A percentile compares a stretch with the other conserved stretches of the same genome.
Evolutionary conservation across 257 asterid genomes (phyloP).

Genomic region (Penstemon barbatus): DNA sequence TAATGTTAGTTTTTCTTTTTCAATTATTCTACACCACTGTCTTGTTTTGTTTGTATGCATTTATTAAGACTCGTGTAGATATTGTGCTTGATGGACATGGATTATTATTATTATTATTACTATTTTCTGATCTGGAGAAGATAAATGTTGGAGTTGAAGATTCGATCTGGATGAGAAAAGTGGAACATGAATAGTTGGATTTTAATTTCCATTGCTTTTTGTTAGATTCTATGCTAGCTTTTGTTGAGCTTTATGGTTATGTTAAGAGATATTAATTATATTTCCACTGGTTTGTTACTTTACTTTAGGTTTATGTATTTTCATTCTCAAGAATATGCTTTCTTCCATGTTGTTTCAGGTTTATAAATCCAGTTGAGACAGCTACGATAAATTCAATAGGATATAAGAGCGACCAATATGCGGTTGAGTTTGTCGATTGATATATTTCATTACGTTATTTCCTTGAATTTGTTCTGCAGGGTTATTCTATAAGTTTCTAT

Average conservation of each 20-base stretch:
- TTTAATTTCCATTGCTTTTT: slow-evolving; percentile 14
- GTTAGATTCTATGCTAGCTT: slow-evolving; percentile 15
- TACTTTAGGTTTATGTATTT: slow-evolving; percentile 13
- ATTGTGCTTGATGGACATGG: slow-evolving; percentile 22
- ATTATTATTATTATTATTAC: background rate
- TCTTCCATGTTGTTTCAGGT: slow-evolving; percentile 41
- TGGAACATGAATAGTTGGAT: slow-evolving; percentile 33
- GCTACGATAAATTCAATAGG: slow-evolving; percentile 19
- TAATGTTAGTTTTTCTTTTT: slow-evolving; percentile 7
- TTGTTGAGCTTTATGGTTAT: slow-evolving; percentile 9
- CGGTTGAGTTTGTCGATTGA: slow-evolving; percentile 64
- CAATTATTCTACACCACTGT: slow-evolving; percentile 8
- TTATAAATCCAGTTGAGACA: slow-evolving; percentile 5
- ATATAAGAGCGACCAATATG: slow-evolving; percentile 40
- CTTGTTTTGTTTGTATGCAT: slow-evolving; percentile 20
- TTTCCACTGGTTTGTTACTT: slow-evolving; percentile 1
- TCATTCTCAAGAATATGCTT: slow-evolving; percentile 15
- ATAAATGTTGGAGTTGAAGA: slow-evolving; percentile 20
- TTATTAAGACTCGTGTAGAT: background rate
- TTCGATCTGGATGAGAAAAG: slow-evolving; percentile 43
- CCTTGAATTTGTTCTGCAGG: slow-evolving; percentile 73
- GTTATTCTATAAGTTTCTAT: slow-evolving; percentile 61
- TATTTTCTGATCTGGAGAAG: slow-evolving; percentile 32
- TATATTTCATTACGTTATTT: slow-evolving; percentile 50
- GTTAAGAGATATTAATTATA: background rate